Conservation (phyloP, 108 stramenopile genomes). For the Parietichytrium sp. region DNA sequence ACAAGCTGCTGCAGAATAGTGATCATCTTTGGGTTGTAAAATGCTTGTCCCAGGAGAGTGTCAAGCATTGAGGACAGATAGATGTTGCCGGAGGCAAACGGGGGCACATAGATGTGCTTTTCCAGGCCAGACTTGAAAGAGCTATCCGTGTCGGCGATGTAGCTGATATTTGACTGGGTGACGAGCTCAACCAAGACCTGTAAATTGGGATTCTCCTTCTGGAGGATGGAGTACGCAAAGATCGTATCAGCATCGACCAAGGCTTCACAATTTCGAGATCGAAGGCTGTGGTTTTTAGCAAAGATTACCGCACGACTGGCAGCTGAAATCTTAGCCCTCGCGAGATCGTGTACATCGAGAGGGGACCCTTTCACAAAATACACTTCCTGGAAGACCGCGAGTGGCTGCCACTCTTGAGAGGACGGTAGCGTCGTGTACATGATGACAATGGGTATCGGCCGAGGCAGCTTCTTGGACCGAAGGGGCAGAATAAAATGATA, state of each 20-base stretch:
- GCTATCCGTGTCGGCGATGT: background rate
- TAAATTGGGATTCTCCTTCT: background rate
- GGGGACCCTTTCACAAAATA: constrained; percentile 26
- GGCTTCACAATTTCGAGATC: background rate
- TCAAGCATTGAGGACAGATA: constrained; percentile 7
- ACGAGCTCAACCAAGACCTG: background rate
- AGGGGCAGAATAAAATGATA: constrained; percentile 4
- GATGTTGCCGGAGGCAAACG: background rate
- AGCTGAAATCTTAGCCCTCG: background rate
- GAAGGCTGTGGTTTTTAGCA: background rate
- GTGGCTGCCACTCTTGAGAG: background rate
- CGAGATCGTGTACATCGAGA: background rate
- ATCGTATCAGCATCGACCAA: constrained; percentile 28
- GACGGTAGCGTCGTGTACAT: background rate
- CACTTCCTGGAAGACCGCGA: background rate
- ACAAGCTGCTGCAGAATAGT: constrained; percentile 26
- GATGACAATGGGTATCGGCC: background rate
- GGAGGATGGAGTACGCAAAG: background rate
- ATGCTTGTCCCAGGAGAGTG: constrained; percentile 6
- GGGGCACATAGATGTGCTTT: constrained; percentile 6
- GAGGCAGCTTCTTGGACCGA: background rate
- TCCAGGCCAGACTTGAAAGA: background rate
- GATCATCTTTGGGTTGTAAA: constrained; percentile 28
- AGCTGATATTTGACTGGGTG: background rate
- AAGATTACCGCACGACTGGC: constrained; percentile 4